Base-by-base conservation (phyloP, 2,329 filamentous ascomycete species). In the Colletotrichum karsti region DNA sequence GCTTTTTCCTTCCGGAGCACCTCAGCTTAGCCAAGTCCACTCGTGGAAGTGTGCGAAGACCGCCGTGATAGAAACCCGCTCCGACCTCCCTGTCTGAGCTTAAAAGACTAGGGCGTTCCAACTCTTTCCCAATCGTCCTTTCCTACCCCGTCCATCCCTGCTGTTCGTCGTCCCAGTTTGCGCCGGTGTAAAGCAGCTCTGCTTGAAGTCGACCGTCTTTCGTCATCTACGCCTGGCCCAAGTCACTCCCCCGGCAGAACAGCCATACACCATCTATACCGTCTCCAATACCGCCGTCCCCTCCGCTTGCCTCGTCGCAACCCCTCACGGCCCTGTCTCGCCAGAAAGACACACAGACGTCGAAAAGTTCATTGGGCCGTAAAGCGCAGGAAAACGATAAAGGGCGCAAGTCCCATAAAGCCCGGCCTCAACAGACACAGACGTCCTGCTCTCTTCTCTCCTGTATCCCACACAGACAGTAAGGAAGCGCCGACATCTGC, bases 251-350 rank as follows among this genome's bases (percentile, higher is more conserved):
- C 15, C 7, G 7, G 18, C 13, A 15, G 20, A 26, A 56, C 48
- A 35, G 39, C 30, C 58, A 48, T 33, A 30, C 46, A 58, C 30
- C n/a, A n/a, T n/a, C n/a, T n/a, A n/a, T n/a, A n/a, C 12, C 20
- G 24, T 12, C 13, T 39, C 42, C 18, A 50, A 30, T 30, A 6
- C 41, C 50, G 4, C 6, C 22, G 20, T 51, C 58, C 33, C 63
- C 59, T 61, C 24, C 5, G 20, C 24, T 26, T 42, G 51, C 53
- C 46, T 67, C 60, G 37, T 35, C 64, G 28, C 61, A 48, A 22
- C 64, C 59, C 42, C 60, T 50, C 65, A 53, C 44, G 22, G 24
- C 51, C 53, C 35, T 65, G 65, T 65, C 60, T 68, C 60, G 65
- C 44, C 61, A 51, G 33, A 53, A 35, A 20, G 39, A 48, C 65